Evolutionary conservation across 1,284 basidiomycete species (phyloP), one percentile per base, ranked within the genome.

Genomic region (Ceratobasidium sp.): DNA sequence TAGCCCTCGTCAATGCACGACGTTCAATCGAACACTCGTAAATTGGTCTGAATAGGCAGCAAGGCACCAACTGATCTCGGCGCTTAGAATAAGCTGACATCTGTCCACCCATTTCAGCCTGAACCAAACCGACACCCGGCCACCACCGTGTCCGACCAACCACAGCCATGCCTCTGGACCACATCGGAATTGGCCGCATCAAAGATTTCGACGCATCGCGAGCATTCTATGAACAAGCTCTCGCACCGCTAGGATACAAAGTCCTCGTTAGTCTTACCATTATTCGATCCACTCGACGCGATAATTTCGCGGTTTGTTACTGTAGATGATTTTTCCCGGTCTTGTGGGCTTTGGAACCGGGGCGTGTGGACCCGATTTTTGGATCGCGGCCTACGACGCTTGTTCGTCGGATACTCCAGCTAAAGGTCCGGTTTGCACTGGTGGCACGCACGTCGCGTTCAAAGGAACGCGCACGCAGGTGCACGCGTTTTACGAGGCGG

Each of bases 181-280:
- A 74, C 33, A 46, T 74, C 33, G 60, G 44, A 50, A 14, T 57
- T 27, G 57, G 71, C 33, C 10, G 35, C 12, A 59, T 74, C 30
- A 38, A 44, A 5, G 59, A 74, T 38, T 38, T 74, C 23, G 38
- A 62, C 16, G 38, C 59, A 5, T 48, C 71, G 12, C 41, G 46
- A 7, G 59, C 46, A 16, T 74, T 62, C 44, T 74, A 74, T 44
- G 59, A 62, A 27, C 38, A 54, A 50, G 71, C 71, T 20, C 71
- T 74, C 33, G 60, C 41, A 30, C 71, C 71, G 4, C 46, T 74
- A 35, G 71, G 71, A 20, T 74, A 74, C 71, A 64, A 74, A 54
- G 46, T 74, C 48, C 27, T 46, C 14, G 71, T 74, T 18, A n/a
- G 71, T 41, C 52, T n/a, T 62, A 41, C 23, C 6, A 41, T 52